These are phyloP conservation scores for Skeletonema grethae DNA, from an alignment of 108 stramenopile genomes.

Conservation along the genomic window DNA sequence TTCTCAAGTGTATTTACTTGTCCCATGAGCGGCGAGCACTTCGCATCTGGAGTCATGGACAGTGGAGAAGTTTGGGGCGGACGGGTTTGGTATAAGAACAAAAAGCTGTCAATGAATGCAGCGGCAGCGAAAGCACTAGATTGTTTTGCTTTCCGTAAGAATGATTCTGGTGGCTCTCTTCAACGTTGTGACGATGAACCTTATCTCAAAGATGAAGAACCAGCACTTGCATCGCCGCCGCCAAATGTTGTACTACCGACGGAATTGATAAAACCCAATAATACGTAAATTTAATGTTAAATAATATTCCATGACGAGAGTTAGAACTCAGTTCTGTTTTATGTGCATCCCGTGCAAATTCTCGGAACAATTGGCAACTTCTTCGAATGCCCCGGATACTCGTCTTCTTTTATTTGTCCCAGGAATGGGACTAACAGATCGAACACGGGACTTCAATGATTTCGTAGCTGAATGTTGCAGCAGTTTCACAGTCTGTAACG, in stretches of 20 bases:
- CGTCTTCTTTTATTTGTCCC: neutral
- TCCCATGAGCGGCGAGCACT: slow-evolving; percentile 13
- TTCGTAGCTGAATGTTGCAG: neutral
- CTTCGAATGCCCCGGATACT: neutral
- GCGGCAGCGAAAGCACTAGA: slow-evolving; percentile 5
- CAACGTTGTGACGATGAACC: slow-evolving; percentile 1
- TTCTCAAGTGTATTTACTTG: slow-evolving; percentile 7
- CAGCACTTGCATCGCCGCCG: neutral
- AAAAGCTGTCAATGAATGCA: slow-evolving; percentile 1
- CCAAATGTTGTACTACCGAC: neutral
- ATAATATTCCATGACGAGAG: neutral
- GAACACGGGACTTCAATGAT: neutral
- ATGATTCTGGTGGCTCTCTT: neutral
- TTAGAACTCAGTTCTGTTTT: too few species aligned
- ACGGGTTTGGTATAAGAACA: slow-evolving; percentile 6
- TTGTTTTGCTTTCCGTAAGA: slow-evolving; percentile 1
- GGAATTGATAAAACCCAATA: neutral
- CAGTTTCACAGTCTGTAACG: neutral
- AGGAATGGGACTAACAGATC: neutral
- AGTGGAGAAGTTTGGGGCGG: neutral
- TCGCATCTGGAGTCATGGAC: slow-evolving; percentile 1
- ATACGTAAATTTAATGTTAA: neutral
- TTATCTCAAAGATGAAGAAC: neutral
- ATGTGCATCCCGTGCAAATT: too few species aligned
- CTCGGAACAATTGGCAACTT: too few species aligned